Base-by-base conservation (phyloP, 805 yeast species). In the Lipomyces japonicus region DNA sequence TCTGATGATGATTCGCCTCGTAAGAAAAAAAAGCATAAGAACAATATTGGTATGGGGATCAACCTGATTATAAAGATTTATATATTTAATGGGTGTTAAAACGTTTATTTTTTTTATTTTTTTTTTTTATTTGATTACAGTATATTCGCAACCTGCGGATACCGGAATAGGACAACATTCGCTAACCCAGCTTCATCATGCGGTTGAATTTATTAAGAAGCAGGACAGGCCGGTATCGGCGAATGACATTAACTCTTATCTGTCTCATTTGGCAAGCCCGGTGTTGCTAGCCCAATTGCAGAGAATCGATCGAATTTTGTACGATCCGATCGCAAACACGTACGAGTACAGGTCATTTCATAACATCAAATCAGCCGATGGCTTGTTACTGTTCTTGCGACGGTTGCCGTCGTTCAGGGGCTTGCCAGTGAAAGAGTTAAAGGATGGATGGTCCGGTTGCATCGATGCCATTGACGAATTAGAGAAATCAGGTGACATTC, bases 391-490 rank as follows among this genome's bases (percentile, higher is more conserved):
- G 50, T 84, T 82, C 60, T 74, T 93, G 54, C 76, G 89, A 60
- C 73, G 80, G 22, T 96, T 89, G 69, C 81, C 85, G 1, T 86
- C 96, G 1, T 90, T 87, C 67, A 86, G 82, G 64, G 97, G 98
- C 2, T 76, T 84, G 1, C 73, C 89, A 0, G 96, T 91, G 25
- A 86, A 84, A 60, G 88, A 84, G 58, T 68, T 78, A 44, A 81
- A 81, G 61, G 96, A 88, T 63, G 98, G 98, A 22, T 93, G 99
- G 99, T 78, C 86, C 45, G 91, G 89, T 14, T 91, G 96, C 66
- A 68, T 84, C 34, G 81, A 79, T 3, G 84, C 93, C 0, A 81
- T 93, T 23, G 81, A 82, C 42, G 82, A 84, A 60, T 71, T 93
- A 26, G 98, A 93, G 64, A 74, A 75, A 14, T 16, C 53, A 10